Percentiles rank a stretch among this genome's conserved stretches.
These are phyloP conservation scores for Solanum clarkiae DNA, from an alignment of 257 asterid genomes.

Conservation along the genomic window DNA sequence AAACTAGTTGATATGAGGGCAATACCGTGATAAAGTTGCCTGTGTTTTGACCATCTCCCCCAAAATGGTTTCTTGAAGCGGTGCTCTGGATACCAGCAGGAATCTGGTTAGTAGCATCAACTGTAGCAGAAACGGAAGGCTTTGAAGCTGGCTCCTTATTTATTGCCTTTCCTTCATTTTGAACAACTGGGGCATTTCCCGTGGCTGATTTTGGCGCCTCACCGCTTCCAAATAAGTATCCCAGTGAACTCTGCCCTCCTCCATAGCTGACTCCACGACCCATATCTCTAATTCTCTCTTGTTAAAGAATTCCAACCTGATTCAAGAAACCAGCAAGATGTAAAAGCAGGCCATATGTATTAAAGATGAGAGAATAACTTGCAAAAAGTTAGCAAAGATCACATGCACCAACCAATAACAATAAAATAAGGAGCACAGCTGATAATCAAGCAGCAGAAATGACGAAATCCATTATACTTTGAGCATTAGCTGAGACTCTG, in stretches of 20 bases:
- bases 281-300: slow-evolving; percentile 15
- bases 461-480: not conserved
- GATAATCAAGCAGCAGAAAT: not conserved
- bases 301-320: not conserved
- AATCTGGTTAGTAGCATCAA: slow-evolving; percentile 40
- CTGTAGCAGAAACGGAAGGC: slow-evolving; percentile 30
- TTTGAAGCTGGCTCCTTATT: slow-evolving; percentile 34
- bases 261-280: slow-evolving; percentile 65
- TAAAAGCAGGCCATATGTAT: not conserved
- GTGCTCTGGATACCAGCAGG: slow-evolving; percentile 61
- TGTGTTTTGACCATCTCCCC: slow-evolving; percentile 43
- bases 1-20: not conserved
- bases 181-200: slow-evolving; percentile 20
- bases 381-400: not conserved
- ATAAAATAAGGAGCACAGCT: not conserved
- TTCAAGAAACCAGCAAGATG: not conserved
- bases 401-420: not conserved
- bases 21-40: slow-evolving; percentile 48
- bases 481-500: not conserved
- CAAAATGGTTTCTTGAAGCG: slow-evolving; percentile 28
- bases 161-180: slow-evolving; percentile 20
- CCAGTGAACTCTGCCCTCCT: slow-evolving; percentile 64
- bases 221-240: slow-evolving; percentile 47
- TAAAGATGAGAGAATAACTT: not conserved
- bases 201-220: slow-evolving; percentile 43